A percentile compares a stretch with the other conserved stretches of the same genome.
Conservation (phyloP, 768 basidiomycete genomes). For the Rhizopogon roseolus region DNA sequence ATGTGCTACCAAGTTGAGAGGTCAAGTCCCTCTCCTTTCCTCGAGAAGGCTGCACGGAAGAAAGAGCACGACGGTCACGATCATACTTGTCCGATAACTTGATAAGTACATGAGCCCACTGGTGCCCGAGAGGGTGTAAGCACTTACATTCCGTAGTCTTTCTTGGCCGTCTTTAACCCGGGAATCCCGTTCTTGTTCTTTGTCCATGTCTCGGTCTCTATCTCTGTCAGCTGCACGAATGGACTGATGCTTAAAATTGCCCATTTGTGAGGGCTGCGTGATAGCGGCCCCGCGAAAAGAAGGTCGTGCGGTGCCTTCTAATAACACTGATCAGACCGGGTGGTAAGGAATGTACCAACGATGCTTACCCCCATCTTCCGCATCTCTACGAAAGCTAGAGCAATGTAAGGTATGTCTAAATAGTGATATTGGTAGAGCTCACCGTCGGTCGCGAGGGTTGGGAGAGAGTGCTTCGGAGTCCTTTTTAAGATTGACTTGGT, state of each 20-base stretch:
- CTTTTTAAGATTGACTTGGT: slow-evolving; percentile 41
- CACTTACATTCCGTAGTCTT: slow-evolving; percentile 65
- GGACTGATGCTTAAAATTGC: slow-evolving; percentile 88
- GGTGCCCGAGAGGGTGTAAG: slow-evolving; percentile 2
- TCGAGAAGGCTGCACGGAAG: slow-evolving; percentile 43
- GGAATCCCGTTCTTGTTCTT: slow-evolving; percentile 48
- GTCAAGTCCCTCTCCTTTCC: slow-evolving; percentile 65
- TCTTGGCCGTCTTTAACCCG: slow-evolving; percentile 77
- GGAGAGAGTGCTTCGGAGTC: slow-evolving; percentile 54
- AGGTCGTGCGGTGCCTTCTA: slow-evolving; percentile 54
- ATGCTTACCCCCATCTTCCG: slow-evolving; percentile 64
- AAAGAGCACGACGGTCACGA: slow-evolving; percentile 65
- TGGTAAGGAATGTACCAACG: slow-evolving; percentile 2
- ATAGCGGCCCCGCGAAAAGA: slow-evolving; percentile 60
- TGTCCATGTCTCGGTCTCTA: slow-evolving; percentile 41
- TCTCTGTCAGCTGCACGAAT: slow-evolving; percentile 62
- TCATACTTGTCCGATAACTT: slow-evolving; percentile 88
- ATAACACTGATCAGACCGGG: slow-evolving; percentile 3
- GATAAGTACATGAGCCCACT: not conserved
- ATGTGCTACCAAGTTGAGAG: slow-evolving; percentile 48
- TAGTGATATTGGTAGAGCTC: slow-evolving; percentile 10
- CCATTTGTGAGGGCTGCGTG: slow-evolving; percentile 88
- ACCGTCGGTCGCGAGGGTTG: slow-evolving; percentile 68
- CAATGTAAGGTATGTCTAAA: not conserved
- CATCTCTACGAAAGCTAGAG: slow-evolving; percentile 68